Base-by-base conservation (phyloP, 73 alveolate species). In the Blepharisma stoltei region DNA sequence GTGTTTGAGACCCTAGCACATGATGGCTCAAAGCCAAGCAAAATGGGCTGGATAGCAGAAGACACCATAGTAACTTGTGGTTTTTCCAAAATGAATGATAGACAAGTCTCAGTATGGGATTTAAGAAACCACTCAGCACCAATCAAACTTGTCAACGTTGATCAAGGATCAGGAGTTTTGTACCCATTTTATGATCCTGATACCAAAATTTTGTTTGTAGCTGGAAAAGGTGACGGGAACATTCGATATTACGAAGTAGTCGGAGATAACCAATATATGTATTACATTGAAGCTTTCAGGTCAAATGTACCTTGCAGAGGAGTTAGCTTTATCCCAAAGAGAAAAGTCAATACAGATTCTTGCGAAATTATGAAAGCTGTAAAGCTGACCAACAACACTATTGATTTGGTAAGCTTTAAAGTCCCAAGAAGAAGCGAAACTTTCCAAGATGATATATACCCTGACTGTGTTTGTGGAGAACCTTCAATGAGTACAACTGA, bases 51-150 rank as follows among this genome's bases (percentile, higher is more conserved):
- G 95, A 73, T 94, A 48, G 97, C 94, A 6, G 78, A 86, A 69
- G 54, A 71, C 55, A 67, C 73, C 14, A 9, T 95, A 20, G 81
- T 94, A 23, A 88, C 96, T 44, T 89, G 94, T 11, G 98, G 98
- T 50, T 86, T 94, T 78, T 54, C 83, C 69, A 86, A 90, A 86
- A 47, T 71, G 25, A 78, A 87, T 67, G 93, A 86, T 55, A 92
- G 98, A 81, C 96, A 96, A 84, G 81, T 85, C 68, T 89, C 92
- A 37, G 88, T 92, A 41, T 96, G 97, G 97, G 98, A 96, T 86
- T 49, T 76, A n/a, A 91, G 95, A 68, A 93, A 96, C 65, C 50
- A 85, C 9, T 67, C 86, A 65, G 76, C 79, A 27, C 94, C 95
- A 55, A 69, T 93, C 1, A 37, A 66, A 11, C 83, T 71, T 69